phyloP scores from a whole-genome alignment of 139 green algal genomes.

The Chlorella ohadii region DNA sequence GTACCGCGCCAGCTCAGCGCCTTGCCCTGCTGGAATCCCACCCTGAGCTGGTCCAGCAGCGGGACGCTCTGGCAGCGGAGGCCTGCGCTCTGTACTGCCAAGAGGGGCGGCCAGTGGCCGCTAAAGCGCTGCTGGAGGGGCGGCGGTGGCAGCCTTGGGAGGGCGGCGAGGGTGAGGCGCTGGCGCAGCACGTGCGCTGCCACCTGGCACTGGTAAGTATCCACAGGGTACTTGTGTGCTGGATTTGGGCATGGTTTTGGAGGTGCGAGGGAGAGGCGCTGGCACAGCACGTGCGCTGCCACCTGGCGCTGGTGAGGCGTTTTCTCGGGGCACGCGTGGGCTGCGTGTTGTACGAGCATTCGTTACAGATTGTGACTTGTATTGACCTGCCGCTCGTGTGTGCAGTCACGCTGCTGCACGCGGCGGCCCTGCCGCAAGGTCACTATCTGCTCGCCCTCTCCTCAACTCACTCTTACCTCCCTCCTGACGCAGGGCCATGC shows the following conservation, averaged over 20 bases:
- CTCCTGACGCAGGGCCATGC: background rate
- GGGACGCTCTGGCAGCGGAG: conserved; percentile 15
- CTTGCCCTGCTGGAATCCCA: background rate
- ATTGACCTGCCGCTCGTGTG: too few relatives aligned
- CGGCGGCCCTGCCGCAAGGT: too few relatives aligned
- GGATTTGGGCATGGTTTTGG: too few relatives aligned
- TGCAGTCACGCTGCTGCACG: too few relatives aligned
- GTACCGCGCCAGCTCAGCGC: background rate
- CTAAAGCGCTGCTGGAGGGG: background rate
- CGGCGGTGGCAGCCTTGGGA: conserved; percentile 21
- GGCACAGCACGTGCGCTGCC: conserved; percentile 14
- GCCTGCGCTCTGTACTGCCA: conserved; percentile 13
- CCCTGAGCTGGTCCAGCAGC: background rate
- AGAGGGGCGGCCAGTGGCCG: background rate
- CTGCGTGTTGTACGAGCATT: too few relatives aligned
- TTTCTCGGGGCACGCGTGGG: too few relatives aligned
- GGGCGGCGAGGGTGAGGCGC: conserved; percentile 14
- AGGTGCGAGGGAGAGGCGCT: conserved; percentile 14
- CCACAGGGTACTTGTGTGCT: too few relatives aligned
- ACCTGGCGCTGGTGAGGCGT: conserved; percentile 3
- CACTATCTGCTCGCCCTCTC: too few relatives aligned
- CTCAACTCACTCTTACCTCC: too few relatives aligned
- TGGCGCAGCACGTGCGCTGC: conserved; percentile 19
- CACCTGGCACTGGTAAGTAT: background rate
- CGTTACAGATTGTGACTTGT: too few relatives aligned